Percentiles rank a stretch among this genome's conserved stretches.
Evolutionary conservation across 345 rosid genomes (phyloP).

Genomic region (Eucalyptus victrix): DNA sequence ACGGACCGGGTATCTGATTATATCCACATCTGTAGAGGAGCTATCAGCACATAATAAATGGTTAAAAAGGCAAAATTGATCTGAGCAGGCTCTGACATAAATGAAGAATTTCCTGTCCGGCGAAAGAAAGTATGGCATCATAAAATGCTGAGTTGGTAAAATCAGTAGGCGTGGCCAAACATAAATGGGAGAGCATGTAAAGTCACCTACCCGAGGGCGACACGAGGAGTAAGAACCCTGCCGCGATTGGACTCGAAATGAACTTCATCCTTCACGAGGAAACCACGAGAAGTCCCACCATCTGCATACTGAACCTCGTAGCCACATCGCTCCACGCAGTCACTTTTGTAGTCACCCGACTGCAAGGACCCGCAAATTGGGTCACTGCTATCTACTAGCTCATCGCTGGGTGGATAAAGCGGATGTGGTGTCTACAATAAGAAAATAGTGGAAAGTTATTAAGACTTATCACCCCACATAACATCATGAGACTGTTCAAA

Average conservation of each 20-base stretch:
- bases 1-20: constrained; percentile 19
- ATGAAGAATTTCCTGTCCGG: background rate
- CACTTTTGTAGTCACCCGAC: constrained; percentile 28
- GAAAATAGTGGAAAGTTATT: background rate
- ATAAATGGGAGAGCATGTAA: background rate
- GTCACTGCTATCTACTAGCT: constrained; percentile 54
- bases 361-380: constrained; percentile 73
- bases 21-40: constrained; percentile 59
- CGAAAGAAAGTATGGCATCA: background rate
- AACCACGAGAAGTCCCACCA: constrained; percentile 86
- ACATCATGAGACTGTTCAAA: background rate
- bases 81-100: background rate
- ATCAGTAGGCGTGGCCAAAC: background rate
- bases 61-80: background rate
- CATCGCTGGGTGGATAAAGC: constrained; percentile 53
- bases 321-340: constrained; percentile 59
- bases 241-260: constrained; percentile 49
- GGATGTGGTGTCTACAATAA: constrained; percentile 68
- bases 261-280: constrained; percentile 69
- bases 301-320: constrained; percentile 87
- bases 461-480: background rate
- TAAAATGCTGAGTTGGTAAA: background rate
- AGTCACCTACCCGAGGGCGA: constrained; percentile 59
- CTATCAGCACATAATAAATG: background rate
- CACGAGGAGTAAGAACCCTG: constrained; percentile 34